These are phyloP conservation scores for Orbilia ellipsospora DNA, from an alignment of 2,329 filamentous ascomycete genomes.

Conservation along the genomic window DNA sequence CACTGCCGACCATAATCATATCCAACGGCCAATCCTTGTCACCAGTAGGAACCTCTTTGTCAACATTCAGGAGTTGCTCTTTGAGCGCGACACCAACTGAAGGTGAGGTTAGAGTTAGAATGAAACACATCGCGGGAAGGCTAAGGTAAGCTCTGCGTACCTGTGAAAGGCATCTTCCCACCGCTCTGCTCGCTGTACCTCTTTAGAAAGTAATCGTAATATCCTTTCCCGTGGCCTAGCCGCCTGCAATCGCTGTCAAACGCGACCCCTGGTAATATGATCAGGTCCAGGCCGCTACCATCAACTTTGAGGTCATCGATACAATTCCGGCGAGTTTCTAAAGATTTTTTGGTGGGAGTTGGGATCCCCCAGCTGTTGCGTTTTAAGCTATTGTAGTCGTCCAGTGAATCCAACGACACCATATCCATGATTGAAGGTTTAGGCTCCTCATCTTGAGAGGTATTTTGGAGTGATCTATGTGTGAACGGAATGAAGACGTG, in stretches of 20 bases:
- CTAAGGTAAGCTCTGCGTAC: conserved; percentile 60
- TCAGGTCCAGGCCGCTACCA: conserved; percentile 75
- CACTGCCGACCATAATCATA: conserved; percentile 58
- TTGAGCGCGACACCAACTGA: conserved; percentile 77
- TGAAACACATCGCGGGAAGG: conserved; percentile 22
- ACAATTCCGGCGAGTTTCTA: conserved; percentile 73
- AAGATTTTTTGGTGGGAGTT: conserved; percentile 75
- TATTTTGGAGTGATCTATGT: conserved; percentile 64
- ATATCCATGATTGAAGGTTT: conserved; percentile 81
- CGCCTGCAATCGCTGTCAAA: conserved; percentile 82
- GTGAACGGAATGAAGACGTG: conserved; percentile 92
- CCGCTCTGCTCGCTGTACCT: conserved; percentile 70
- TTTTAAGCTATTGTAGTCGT: conserved; percentile 81
- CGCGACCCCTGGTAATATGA: conserved; percentile 91
- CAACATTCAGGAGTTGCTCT: conserved; percentile 79
- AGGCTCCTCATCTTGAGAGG: conserved; percentile 16
- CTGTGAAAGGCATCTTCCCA: conserved; percentile 69
- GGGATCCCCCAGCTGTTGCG: conserved; percentile 94
- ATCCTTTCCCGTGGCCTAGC: conserved; percentile 93
- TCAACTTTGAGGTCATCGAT: conserved; percentile 58
- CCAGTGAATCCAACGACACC: conserved; percentile 78
- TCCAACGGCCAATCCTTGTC: conserved; percentile 58
- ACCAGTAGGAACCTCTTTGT: conserved; percentile 69
- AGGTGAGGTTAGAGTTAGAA: conserved; percentile 64
- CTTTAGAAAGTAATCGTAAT: conserved; percentile 93